Conservation (phyloP, 2,329 filamentous ascomycete species). For the Cordyceps tenuipes region DNA sequence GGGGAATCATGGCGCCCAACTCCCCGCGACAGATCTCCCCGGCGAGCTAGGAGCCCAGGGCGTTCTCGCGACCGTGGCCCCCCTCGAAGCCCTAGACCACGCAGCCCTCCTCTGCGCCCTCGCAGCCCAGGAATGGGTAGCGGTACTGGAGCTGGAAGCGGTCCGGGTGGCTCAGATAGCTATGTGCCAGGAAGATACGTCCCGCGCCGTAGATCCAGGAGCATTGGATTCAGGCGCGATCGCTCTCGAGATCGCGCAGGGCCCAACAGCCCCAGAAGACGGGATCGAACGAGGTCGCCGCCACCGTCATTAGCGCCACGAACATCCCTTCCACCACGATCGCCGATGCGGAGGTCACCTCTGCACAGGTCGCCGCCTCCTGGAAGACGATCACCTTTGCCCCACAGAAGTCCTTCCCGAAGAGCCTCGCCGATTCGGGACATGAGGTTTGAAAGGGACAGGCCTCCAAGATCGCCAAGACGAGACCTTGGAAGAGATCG, state of each 20-base stretch:
- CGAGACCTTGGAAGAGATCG: constrained; percentile 28
- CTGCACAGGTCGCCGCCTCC: constrained; percentile 15
- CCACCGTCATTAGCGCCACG: constrained; percentile 11
- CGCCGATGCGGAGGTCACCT: constrained; percentile 18
- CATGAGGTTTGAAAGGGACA: constrained; percentile 28
- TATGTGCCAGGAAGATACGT: constrained; percentile 38
- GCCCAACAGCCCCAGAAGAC: constrained; percentile 25
- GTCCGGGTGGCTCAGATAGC: constrained; percentile 31
- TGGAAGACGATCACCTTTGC: constrained; percentile 7
- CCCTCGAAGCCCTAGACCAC: constrained; percentile 28
- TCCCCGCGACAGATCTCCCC: constrained; percentile 30
- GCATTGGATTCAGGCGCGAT: constrained; percentile 32
- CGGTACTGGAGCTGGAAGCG: neutral
- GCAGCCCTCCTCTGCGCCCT: constrained; percentile 24
- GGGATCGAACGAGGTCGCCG: constrained; percentile 29
- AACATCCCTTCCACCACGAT: constrained; percentile 17
- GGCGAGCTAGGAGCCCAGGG: constrained; percentile 25
- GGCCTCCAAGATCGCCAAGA: constrained; percentile 27
- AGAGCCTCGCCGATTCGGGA: constrained; percentile 31
- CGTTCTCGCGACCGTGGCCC: constrained; percentile 19
- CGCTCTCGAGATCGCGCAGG: constrained; percentile 30
- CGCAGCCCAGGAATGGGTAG: constrained; percentile 4
- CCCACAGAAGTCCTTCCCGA: constrained; percentile 22
- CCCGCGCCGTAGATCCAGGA: constrained; percentile 34
- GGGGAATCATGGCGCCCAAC: constrained; percentile 54